Evolutionary conservation across 1,284 basidiomycete genomes (phyloP).

Genomic region (Grifola frondosa): DNA sequence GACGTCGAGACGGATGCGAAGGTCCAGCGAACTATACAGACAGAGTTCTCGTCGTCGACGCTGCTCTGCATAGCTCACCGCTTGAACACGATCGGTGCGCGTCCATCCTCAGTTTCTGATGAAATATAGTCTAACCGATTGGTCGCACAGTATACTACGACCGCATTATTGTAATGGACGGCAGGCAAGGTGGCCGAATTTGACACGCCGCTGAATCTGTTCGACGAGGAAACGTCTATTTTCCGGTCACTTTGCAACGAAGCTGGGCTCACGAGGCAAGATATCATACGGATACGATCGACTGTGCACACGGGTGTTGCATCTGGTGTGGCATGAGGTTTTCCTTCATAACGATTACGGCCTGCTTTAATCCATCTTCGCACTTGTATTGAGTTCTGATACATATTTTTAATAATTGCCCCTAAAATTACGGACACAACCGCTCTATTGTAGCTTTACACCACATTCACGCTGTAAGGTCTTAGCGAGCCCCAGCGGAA

Average conservation of each 20-base stretch:
- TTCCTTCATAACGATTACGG: no score
- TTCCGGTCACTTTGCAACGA: conserved; percentile 79
- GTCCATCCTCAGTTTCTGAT: no score
- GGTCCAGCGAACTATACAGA: conserved; percentile 72
- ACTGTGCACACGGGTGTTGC: no score
- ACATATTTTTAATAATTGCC: no score
- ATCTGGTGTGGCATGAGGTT: no score
- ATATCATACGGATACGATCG: conserved; percentile 47
- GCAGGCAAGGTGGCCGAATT: conserved; percentile 71
- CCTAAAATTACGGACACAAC: no score
- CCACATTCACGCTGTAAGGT: no score
- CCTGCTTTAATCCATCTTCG: no score
- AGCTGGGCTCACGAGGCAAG: conserved; percentile 58
- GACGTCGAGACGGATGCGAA: conserved; percentile 82
- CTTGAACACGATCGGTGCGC: conserved; percentile 69
- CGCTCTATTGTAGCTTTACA: no score
- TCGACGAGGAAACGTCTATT: conserved; percentile 64
- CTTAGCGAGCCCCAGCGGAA: no score
- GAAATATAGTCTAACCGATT: no score
- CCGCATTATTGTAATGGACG: conserved; percentile 74
- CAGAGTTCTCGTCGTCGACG: conserved; percentile 62
- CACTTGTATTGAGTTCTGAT: no score
- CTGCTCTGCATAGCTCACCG: conserved; percentile 78
- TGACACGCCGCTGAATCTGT: conserved; percentile 77
- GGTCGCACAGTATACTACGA: conserved; percentile 64